A percentile compares a stretch with the other conserved stretches of the same genome.
Conservation (phyloP, 2,329 filamentous ascomycete species). For the Tolypocladium ophioglossoides region DNA sequence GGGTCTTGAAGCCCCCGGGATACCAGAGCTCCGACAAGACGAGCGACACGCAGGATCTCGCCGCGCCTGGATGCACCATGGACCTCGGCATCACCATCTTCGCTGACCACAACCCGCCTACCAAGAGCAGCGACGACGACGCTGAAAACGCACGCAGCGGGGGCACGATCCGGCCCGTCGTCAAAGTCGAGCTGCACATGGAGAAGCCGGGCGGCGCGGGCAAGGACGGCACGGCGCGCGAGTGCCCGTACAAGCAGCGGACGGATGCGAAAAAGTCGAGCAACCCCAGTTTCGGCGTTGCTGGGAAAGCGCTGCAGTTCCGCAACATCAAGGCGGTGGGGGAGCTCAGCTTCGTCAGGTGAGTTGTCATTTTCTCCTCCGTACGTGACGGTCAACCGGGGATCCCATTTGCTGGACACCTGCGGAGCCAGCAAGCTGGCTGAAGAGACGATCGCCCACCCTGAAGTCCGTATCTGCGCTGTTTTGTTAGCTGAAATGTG, state of each 20-base stretch:
- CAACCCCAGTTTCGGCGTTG: constrained; percentile 51
- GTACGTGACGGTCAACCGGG: background rate
- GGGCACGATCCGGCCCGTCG: constrained; percentile 50
- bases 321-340: constrained; percentile 50
- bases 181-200: constrained; percentile 74
- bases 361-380: constrained; percentile 19
- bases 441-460: background rate
- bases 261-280: constrained; percentile 45
- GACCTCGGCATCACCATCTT: constrained; percentile 63
- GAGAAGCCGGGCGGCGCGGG: constrained; percentile 42
- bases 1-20: constrained; percentile 72
- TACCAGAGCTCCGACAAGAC: constrained; percentile 46
- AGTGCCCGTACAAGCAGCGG: constrained; percentile 49
- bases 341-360: constrained; percentile 65
- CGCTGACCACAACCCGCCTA: constrained; percentile 59
- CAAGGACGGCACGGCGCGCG: constrained; percentile 22
- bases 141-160: constrained; percentile 19
- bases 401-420: background rate
- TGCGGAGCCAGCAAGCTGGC: background rate
- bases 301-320: constrained; percentile 48
- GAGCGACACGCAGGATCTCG: constrained; percentile 31
- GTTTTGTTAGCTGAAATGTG: background rate
- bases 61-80: constrained; percentile 41
- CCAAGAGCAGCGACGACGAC: constrained; percentile 20
- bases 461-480: background rate